Evolutionary conservation across 257 asterid genomes (phyloP), one percentile per base, ranked within the genome.

Genomic region (Fraxinus americana): DNA sequence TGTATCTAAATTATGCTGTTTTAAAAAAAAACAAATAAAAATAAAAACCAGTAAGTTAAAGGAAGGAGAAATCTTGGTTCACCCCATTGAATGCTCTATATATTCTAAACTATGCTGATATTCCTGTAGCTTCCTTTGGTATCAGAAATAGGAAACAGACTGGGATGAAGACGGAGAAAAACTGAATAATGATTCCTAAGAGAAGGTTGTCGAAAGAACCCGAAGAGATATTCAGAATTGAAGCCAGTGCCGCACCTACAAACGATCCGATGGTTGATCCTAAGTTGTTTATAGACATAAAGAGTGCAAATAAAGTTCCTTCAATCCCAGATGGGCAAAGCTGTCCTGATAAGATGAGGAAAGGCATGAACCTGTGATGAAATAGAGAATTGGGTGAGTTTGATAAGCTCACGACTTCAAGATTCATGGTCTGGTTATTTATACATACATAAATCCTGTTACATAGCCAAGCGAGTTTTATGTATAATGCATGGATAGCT

Each of bases 291-390:
- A 92, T 91, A 11, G 98, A 94, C 99, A 94, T 94, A 34, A 94
- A 92, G 76, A 94, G 93, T 4, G 99, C 98, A 80, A 92, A 94
- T 27, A 94, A 67, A 13, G 99, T 94, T 83, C 99, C 98, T 85
- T 92, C 98, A 19, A 94, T 86, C 25, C 98, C 98, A 12, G 98
- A 98, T 43, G 99, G 99, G 88, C 98, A 94, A 23, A 94, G 96
- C 79, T 94, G 99, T 59, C 99, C 99, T 2, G 99, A 94, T 78
- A 94, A 87, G 84, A 94, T 91, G 1, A 94, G 93, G 85, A 94
- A 92, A 29, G 98, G 99, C 98, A 94, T 94, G 80, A 92, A 94
- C 90, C 99, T 94, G 92, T 88, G 87, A 65, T 30, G 38, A 7
- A 10, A 75, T 39, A 71, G 59, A 57, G 68, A 41, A 68, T 76